phyloP scores from a whole-genome alignment of 371 early-diverging fungal genomes.

The Mucor saturninus region DNA sequence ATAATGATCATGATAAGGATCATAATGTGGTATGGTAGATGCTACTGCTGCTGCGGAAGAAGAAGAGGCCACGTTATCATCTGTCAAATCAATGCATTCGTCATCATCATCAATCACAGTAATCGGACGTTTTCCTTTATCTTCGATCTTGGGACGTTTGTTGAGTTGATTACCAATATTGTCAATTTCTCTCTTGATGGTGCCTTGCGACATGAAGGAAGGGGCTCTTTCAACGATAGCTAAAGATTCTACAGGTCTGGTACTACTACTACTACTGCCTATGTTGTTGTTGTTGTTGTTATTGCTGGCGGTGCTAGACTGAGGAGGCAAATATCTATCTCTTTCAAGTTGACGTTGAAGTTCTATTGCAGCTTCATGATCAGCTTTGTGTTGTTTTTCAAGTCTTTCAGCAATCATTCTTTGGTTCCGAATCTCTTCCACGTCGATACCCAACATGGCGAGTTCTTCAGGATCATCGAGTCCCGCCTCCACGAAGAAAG shows the following conservation, averaged over 20 bases:
- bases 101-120: conserved; percentile 17
- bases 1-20: too few species aligned
- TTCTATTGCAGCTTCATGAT: conserved; percentile 12
- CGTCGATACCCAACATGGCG: conserved; percentile 23
- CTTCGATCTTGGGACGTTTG: not conserved
- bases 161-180: not conserved
- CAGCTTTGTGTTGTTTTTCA: conserved; percentile 9
- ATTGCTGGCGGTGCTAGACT: too few species aligned
- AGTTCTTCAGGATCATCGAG: conserved; percentile 21
- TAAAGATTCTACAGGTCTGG: not conserved
- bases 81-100: conserved; percentile 24
- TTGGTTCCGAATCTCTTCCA: conserved; percentile 25
- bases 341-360: conserved; percentile 7
- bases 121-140: not conserved
- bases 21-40: too few species aligned
- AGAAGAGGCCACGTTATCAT: not conserved
- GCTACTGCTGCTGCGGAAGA: not conserved
- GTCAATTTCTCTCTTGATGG: conserved; percentile 10
- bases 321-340: too few species aligned
- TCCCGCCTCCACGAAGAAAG: conserved; percentile 30
- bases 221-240: not conserved
- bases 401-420: conserved; percentile 9
- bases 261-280: not conserved
- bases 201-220: not conserved
- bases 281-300: not conserved